Evolutionary conservation across 306 rosid species (phyloP).

Genomic region (Carpinus viminea): DNA sequence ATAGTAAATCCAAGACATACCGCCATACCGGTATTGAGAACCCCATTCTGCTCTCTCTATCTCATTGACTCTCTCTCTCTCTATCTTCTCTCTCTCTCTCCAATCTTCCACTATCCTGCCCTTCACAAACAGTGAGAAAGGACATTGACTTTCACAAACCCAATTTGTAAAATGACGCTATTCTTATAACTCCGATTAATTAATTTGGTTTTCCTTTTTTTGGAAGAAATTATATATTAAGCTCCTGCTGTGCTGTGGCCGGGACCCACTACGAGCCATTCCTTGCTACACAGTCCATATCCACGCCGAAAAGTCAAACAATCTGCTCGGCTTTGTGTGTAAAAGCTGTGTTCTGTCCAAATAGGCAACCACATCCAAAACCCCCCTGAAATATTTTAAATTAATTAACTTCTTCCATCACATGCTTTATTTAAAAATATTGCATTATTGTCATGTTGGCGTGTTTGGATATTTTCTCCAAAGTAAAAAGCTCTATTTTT

Average conservation of each 20-base stretch:
- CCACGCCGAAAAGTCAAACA: constrained; percentile 55
- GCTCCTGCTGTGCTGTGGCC: constrained; percentile 21
- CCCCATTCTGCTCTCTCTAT: constrained; percentile 19
- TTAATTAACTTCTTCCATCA: not conserved
- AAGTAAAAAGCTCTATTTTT: too few relatives aligned
- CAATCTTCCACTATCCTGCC: constrained; percentile 22
- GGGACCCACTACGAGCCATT: constrained; percentile 45
- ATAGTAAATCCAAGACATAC: constrained; percentile 46
- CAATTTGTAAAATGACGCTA: constrained; percentile 22
- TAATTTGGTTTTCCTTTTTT: not conserved
- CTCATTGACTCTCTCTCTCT: constrained; percentile 22
- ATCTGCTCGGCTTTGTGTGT: constrained; percentile 36
- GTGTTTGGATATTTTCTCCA: too few relatives aligned
- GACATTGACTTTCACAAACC: constrained; percentile 67
- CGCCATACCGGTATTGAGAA: constrained; percentile 37
- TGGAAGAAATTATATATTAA: constrained; percentile 16
- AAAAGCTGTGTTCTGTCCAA: constrained; percentile 75
- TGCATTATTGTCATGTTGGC: constrained; percentile 2
- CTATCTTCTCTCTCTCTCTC: constrained; percentile 23
- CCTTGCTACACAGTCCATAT: constrained; percentile 22
- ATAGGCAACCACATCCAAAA: constrained; percentile 25
- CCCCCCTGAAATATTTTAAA: not conserved
- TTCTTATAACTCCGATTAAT: constrained; percentile 13
- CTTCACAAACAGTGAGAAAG: constrained; percentile 44
- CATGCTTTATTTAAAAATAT: not conserved